Evolutionary conservation across 1,284 basidiomycete genomes (phyloP), one percentile per base, ranked within the genome.

Genomic region (Apiotrichum gracile): DNA sequence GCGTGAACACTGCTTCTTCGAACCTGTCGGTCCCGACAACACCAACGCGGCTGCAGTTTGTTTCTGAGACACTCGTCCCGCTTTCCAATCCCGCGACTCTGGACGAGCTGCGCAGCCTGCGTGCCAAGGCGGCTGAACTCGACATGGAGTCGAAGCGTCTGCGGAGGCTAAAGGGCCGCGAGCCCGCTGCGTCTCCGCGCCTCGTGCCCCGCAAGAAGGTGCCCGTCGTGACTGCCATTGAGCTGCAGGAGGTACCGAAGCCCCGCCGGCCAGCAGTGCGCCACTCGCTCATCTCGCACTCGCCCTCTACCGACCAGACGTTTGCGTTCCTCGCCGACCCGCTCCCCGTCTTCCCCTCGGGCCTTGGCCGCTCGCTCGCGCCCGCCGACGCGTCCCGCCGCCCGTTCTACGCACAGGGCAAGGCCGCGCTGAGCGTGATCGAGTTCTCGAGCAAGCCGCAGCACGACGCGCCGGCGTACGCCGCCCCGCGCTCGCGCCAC

Each of bases 141-240:
- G 63, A 62, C 43, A 40, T 49, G 21, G 65, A 66, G 52, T 54
- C 61, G 14, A 47, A 56, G 42, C 54, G 54, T 12, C 35, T 59
- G 6, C 48, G 57, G 17, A 35, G 58, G 21, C 49, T 49, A 16
- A 56, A 51, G 12, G 57, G 58, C 17, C 41, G 47, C 5, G 49
- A 56, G 40, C 51, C 57, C 2, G 35, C 49, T 8, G 25, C 55
- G 35, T 33, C 38, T 10, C 61, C 61, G 17, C 38, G 55, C 4
- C 47, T 50, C n/a, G 54, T 66, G 46, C 62, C 58, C 12, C 57
- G 65, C 40, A 66, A 66, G 38, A 59, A 58, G n/a, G 65, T 66
- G 6, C 65, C 65, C 2, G 48, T 42, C 29, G 50, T 63, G 39
- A 50, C 55, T 26, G 61, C 57, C 17, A 34, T 47, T 13, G 64